Base-by-base conservation (phyloP, 805 yeast species). In the Metschnikowia vanudenii region DNA sequence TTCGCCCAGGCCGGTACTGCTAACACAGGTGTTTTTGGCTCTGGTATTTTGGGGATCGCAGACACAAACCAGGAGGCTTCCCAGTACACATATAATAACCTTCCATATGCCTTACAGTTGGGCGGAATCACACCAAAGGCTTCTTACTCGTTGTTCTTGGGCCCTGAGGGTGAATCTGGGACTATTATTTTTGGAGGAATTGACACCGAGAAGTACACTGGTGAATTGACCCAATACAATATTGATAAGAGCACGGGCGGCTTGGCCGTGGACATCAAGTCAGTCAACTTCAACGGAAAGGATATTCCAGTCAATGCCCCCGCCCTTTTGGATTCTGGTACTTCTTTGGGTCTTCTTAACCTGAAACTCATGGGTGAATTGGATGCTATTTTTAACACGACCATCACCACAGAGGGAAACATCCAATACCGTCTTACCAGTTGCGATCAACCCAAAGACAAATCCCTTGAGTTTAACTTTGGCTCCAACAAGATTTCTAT, bases 31-130 rank as follows among this genome's bases (percentile, higher is more conserved):
- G n/a, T n/a, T n/a, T n/a, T n/a, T n/a, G n/a, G n/a, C n/a, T n/a
- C n/a, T n/a, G 55, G 55, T 13, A 39, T 52, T 16, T 45, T 45
- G 29, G 55, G 51, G 8, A 39, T 50, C 9, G 50, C 36, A 10
- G 46, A 43, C 40, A 38, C 31, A 18, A 14, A 39, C 44, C 45
- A 37, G 6, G 39, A 41, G 24, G 46, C 43, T 4, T 26, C 46
- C 11, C n/a, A 7, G 7, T 6, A 11, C 2, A 28, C 38, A 9
- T 38, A 43, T 35, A 39, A 43, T 41, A 88, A 88, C 62, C 67
- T 88, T 47, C 96, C 96, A 0, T 53, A 73, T 49, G 75, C 75
- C 47, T 63, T 88, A 68, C 80, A 74, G 40, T 58, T 68, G 26
- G 77, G 78, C 43, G 90, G 90, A 0, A 55, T 78, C 34, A 85